Conservation (phyloP, 2,329 filamentous ascomycete species). For the Arthrobotrys sinensis region DNA sequence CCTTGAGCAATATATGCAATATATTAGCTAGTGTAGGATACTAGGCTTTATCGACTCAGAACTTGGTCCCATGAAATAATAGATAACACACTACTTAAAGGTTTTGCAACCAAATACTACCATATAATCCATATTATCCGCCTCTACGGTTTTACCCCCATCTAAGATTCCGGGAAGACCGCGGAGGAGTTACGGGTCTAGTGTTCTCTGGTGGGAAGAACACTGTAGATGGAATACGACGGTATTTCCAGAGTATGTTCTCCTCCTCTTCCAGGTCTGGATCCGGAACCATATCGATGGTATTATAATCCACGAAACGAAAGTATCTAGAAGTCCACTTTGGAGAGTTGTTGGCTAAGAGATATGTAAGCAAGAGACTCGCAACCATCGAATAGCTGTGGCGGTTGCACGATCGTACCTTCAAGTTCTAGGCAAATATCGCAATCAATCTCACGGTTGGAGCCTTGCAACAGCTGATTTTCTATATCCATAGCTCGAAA, state of each 20-base stretch:
- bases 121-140: background rate
- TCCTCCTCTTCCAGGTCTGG: background rate
- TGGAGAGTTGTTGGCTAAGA: background rate
- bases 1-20: too few species aligned
- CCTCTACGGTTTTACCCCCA: background rate
- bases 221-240: background rate
- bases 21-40: too few species aligned
- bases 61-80: too few species aligned
- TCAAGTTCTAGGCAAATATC: background rate
- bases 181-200: background rate
- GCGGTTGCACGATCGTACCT: background rate
- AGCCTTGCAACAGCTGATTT: background rate
- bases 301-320: slow-evolving; percentile 12
- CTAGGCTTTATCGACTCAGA: too few species aligned
- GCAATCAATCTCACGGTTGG: background rate
- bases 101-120: too few species aligned
- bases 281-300: slow-evolving; percentile 24
- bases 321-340: slow-evolving; percentile 9
- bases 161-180: background rate
- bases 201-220: slow-evolving; percentile 25
- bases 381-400: background rate
- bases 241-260: slow-evolving; percentile 15
- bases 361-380: background rate
- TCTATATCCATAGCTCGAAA: slow-evolving; percentile 11
- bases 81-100: too few species aligned